Evolutionary conservation across 2,329 filamentous ascomycete genomes (phyloP).

Genomic region (Amauroascus verrucosus): DNA sequence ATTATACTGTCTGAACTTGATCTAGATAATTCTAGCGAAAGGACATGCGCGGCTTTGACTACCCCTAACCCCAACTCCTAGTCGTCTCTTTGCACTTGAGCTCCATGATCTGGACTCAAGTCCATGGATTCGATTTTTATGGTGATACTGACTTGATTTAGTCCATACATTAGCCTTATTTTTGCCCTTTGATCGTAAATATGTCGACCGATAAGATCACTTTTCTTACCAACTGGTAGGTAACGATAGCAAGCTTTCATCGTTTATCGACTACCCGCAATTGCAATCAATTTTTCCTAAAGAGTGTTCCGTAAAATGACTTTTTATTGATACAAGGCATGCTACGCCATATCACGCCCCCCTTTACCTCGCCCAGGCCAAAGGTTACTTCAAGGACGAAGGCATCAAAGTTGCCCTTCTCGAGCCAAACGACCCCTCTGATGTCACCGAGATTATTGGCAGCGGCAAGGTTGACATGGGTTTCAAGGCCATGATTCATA

Average conservation of each 20-base stretch:
- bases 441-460: constrained; percentile 73
- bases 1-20: constrained; percentile 75
- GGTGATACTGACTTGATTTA: constrained; percentile 24
- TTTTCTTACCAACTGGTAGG: constrained; percentile 73
- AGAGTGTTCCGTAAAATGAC: constrained; percentile 1
- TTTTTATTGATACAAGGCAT: constrained; percentile 49
- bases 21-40: constrained; percentile 82
- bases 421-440: constrained; percentile 69
- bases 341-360: constrained; percentile 73
- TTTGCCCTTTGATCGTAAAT: constrained; percentile 27
- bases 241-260: constrained; percentile 10
- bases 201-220: constrained; percentile 81
- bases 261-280: constrained; percentile 7
- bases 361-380: constrained; percentile 64
- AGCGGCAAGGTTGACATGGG: constrained; percentile 65
- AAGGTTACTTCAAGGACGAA: constrained; percentile 64
- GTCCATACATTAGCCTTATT: constrained; percentile 19
- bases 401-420: constrained; percentile 67
- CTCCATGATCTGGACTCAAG: neutral
- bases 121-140: constrained; percentile 12
- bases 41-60: constrained; percentile 63
- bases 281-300: neutral
- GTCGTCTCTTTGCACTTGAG: constrained; percentile 13
- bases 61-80: constrained; percentile 29
- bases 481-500: constrained; percentile 79